Percentiles rank a stretch among this genome's conserved stretches.
Conservation (phyloP, 768 basidiomycete genomes). For the Russula griseocarnosa region DNA sequence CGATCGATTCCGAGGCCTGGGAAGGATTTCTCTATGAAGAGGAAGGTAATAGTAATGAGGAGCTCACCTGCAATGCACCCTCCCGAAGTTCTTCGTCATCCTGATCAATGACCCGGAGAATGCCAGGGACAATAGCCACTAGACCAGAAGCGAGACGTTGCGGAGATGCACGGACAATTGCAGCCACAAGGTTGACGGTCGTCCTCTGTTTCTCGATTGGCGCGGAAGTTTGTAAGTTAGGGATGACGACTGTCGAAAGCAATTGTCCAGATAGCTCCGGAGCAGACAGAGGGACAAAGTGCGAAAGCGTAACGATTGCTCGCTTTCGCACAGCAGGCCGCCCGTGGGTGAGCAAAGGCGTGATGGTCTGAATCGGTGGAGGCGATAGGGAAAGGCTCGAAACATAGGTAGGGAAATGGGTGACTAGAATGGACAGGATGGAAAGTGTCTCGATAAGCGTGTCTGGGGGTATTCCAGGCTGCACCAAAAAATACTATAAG, state of each 20-base stretch:
- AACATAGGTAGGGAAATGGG: slow-evolving; percentile 72
- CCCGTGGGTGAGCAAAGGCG: slow-evolving; percentile 65
- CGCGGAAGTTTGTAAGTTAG: slow-evolving; percentile 50
- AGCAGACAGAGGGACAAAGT: slow-evolving; percentile 73
- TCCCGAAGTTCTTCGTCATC: slow-evolving; percentile 86
- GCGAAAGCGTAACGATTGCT: slow-evolving; percentile 79
- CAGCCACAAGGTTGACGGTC: slow-evolving; percentile 73
- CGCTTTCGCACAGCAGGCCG: slow-evolving; percentile 90
- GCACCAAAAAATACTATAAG: slow-evolving; percentile 14
- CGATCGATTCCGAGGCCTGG: slow-evolving; percentile 79
- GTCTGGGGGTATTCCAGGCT: slow-evolving; percentile 72
- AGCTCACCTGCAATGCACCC: slow-evolving; percentile 65
- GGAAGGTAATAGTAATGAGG: background rate
- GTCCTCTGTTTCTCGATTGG: slow-evolving; percentile 69
- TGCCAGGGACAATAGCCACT: slow-evolving; percentile 60
- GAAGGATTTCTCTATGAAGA: slow-evolving; percentile 1
- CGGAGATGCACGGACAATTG: slow-evolving; percentile 72
- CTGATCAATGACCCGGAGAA: slow-evolving; percentile 62
- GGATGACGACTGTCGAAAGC: slow-evolving; percentile 54
- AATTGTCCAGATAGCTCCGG: slow-evolving; percentile 59
- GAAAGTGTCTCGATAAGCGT: slow-evolving; percentile 78
- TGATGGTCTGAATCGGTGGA: slow-evolving; percentile 62
- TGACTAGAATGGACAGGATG: slow-evolving; percentile 84
- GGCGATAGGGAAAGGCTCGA: slow-evolving; percentile 49
- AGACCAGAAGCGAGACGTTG: slow-evolving; percentile 59